Evolutionary conservation across 1,284 basidiomycete species (phyloP).

Genomic region (Hypsizygus ulmarius): DNA sequence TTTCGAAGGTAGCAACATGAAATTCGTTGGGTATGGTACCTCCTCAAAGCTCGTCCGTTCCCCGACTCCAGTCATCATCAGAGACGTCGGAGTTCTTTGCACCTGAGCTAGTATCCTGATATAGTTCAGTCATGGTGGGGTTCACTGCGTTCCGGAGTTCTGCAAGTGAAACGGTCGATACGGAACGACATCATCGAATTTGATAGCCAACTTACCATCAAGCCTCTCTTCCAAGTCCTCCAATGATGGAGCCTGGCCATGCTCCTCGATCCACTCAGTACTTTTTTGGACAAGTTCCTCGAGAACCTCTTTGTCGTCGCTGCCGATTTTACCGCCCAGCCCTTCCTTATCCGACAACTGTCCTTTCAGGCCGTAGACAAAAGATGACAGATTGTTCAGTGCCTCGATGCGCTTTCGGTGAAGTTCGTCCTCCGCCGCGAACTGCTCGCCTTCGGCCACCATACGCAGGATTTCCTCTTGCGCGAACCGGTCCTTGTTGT

Average conservation of each 20-base stretch:
- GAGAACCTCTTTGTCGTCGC: slow-evolving; percentile 53
- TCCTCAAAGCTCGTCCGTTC: slow-evolving; percentile 16
- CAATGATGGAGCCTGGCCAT: slow-evolving; percentile 25
- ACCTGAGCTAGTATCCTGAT: slow-evolving; percentile 12
- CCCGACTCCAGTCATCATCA: slow-evolving; percentile 7
- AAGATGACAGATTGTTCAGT: slow-evolving; percentile 71
- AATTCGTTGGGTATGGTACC: not conserved
- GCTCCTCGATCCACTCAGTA: slow-evolving; percentile 28
- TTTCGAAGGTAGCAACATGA: not conserved
- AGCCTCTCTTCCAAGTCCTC: slow-evolving; percentile 32
- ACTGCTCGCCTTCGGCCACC: slow-evolving; percentile 78
- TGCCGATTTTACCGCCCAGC: slow-evolving; percentile 61
- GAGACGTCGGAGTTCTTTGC: not conserved
- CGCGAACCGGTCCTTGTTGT: slow-evolving; percentile 84
- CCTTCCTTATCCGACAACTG: slow-evolving; percentile 57
- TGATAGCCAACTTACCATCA: slow-evolving; percentile 17
- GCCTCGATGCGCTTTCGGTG: slow-evolving; percentile 53
- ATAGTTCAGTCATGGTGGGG: slow-evolving; percentile 26
- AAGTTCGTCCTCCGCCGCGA: slow-evolving; percentile 45
- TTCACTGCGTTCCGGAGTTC: slow-evolving; percentile 25
- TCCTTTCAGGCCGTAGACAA: slow-evolving; percentile 77
- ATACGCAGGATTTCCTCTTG: slow-evolving; percentile 90
- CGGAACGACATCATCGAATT: not conserved
- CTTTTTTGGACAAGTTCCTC: slow-evolving; percentile 61
- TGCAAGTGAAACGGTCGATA: slow-evolving; percentile 3